A percentile compares a stretch with the other conserved stretches of the same genome.
Conservation (phyloP, 179 eudicot species). For the Nepenthes alata region DNA sequence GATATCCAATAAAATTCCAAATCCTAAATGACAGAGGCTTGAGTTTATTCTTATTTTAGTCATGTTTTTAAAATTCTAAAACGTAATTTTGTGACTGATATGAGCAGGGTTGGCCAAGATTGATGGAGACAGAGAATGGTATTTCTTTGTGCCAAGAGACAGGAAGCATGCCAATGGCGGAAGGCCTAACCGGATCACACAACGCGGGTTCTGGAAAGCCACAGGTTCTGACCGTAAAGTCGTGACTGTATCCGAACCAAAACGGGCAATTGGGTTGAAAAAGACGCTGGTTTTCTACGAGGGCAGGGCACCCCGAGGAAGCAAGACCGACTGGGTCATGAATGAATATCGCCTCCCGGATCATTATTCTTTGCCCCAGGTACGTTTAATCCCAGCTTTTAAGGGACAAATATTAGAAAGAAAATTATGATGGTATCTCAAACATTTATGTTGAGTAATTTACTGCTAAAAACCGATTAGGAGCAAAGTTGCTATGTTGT, state of each 20-base stretch:
- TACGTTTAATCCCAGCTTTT: background rate
- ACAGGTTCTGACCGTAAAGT: slow-evolving; percentile 78
- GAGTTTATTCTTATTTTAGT: too few species aligned
- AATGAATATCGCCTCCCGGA: slow-evolving; percentile 75
- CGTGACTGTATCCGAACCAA: slow-evolving; percentile 34
- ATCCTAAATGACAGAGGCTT: too few species aligned
- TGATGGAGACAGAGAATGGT: slow-evolving; percentile 78
- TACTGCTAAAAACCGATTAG: too few species aligned
- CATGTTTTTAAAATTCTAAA: too few species aligned
- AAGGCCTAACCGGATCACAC: slow-evolving; percentile 75
- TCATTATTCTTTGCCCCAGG: slow-evolving; percentile 25
- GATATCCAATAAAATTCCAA: too few species aligned
- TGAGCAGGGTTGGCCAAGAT: slow-evolving; percentile 54
- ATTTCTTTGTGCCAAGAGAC: slow-evolving; percentile 77
- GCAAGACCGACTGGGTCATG: slow-evolving; percentile 86
- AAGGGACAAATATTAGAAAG: too few species aligned
- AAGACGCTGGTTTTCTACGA: slow-evolving; percentile 80
- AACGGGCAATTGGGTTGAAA: slow-evolving; percentile 49
- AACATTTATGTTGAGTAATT: too few species aligned
- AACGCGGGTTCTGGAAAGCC: slow-evolving; percentile 85
- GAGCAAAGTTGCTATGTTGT: too few species aligned
- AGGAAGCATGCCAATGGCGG: slow-evolving; percentile 62
- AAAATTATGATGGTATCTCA: too few species aligned
- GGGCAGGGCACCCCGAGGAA: slow-evolving; percentile 80
- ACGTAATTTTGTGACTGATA: background rate